Base-by-base conservation (phyloP, 495 filamentous ascomycete species). In the Trichoderma gamsii region DNA sequence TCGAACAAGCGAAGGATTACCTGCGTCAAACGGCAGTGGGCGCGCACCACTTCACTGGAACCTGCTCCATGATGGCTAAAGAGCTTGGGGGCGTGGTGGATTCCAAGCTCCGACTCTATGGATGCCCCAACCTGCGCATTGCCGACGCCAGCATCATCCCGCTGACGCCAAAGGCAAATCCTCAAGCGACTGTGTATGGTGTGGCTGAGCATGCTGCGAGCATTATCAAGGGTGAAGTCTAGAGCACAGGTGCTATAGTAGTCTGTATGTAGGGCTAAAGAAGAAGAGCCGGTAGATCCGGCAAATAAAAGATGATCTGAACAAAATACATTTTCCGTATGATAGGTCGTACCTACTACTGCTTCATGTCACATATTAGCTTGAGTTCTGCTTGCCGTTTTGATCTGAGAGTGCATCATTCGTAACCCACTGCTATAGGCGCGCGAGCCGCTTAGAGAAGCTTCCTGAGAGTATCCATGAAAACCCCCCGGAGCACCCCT, bases 141-240 rank as follows among this genome's bases (percentile, higher is more conserved):
- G 79, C 76, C 0, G 83, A 84, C 75, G 78, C 82, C 1, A 80
- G 78, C 67, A 72, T 84, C 8, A 76, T 84, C 32, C 80, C 82
- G 9, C 71, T 79, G 25, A 74, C 75, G 49, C 71, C 78, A 4
- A 72, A 74, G 51, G 78, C 76, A 2, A 79, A 85, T 73, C 73
- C 79, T 35, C 70, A 78, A 35, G 73, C 72, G 23, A 79, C 77
- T 23, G 78, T 84, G 5, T 85, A 82, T 71, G 81, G 79, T 23
- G 72, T 85, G 64, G 82, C 79, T 15, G 83, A 86, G 74, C 80
- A 78, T 66, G 83, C 75, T 11, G 79, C 81, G 9, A 76, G 79
- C 70, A 38, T 84, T 51, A 82, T 72, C 69, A 80, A 61, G 56
- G 56, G 56, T 15, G 56, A 32, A 9, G 11, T 61, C 25, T 61